phyloP scores from a whole-genome alignment of 192 early-diverging fungal species.

The Backusella liffmaniae region DNA sequence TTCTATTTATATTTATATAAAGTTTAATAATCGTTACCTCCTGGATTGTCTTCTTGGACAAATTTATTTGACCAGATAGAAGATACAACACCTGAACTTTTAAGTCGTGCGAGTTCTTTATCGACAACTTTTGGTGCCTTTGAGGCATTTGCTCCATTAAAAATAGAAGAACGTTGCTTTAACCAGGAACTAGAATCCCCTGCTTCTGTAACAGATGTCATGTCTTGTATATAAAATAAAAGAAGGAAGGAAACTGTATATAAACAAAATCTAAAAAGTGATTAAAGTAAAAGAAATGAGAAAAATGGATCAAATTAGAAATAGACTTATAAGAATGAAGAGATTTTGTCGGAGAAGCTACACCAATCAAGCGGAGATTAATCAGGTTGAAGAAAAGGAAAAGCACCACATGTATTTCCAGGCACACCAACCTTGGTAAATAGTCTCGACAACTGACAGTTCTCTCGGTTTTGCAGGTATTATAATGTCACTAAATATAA shows the following conservation, averaged over 20 bases:
- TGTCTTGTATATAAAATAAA: background rate
- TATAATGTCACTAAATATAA: constrained; percentile 2
- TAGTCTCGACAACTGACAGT: constrained; percentile 4
- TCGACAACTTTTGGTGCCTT: constrained; percentile 7
- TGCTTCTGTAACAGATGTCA: constrained; percentile 11
- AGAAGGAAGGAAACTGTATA: background rate
- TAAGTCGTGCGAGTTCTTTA: constrained; percentile 12
- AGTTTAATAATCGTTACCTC: constrained; percentile 9
- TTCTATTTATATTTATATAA: background rate
- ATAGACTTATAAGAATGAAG: constrained; percentile 12
- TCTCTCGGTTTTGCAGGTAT: background rate
- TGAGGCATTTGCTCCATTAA: background rate
- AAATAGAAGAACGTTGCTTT: constrained; percentile 10
- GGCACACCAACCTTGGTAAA: constrained; percentile 2
- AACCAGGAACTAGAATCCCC: constrained; percentile 3
- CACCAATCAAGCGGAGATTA: background rate
- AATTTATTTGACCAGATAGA: constrained; percentile 17
- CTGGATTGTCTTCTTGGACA: constrained; percentile 18
- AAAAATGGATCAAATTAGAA: background rate
- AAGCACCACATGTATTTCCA: constrained; percentile 14
- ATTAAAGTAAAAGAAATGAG: constrained; percentile 3
- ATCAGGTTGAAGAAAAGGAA: constrained; percentile 5
- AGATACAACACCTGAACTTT: constrained; percentile 10
- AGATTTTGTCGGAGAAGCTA: background rate
- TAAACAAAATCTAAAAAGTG: background rate